These are phyloP conservation scores for Psilocybe subaeruginosa DNA, from an alignment of 768 basidiomycete genomes.

Conservation along the genomic window DNA sequence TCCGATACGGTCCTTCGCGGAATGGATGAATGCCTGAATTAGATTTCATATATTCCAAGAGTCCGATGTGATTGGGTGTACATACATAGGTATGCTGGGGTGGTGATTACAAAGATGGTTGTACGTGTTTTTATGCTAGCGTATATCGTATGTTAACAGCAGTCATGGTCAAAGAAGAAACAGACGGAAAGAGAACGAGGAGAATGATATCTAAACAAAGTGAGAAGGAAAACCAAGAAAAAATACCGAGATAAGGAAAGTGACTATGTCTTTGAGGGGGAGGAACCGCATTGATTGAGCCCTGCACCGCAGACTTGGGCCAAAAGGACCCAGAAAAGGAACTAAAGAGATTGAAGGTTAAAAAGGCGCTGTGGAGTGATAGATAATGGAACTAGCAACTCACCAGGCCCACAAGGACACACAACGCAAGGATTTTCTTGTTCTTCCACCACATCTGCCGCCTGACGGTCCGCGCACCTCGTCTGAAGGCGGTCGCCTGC, in stretches of 20 bases:
- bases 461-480: slow-evolving; percentile 83
- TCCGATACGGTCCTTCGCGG: not conserved
- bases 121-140: not conserved
- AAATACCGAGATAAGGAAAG: slow-evolving; percentile 9
- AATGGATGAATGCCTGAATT: not conserved
- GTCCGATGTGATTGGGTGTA: not conserved
- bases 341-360: slow-evolving; percentile 34
- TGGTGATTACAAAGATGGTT: slow-evolving; percentile 2
- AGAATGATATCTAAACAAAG: not conserved
- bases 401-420: slow-evolving; percentile 72
- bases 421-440: slow-evolving; percentile 67
- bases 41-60: not conserved
- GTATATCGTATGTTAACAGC: not conserved
- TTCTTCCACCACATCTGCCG: slow-evolving; percentile 93
- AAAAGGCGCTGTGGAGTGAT: slow-evolving; percentile 6
- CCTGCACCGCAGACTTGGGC: slow-evolving; percentile 91
- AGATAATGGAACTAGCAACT: not conserved
- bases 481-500: slow-evolving; percentile 90
- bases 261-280: slow-evolving; percentile 29
- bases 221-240: slow-evolving; percentile 1
- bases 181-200: not conserved
- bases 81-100: slow-evolving; percentile 1
- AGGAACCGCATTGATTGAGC: slow-evolving; percentile 54
- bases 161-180: not conserved
- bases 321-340: slow-evolving; percentile 79